A percentile compares a stretch with the other conserved stretches of the same genome.
These are phyloP conservation scores for Thelephora aurantiotincta DNA, from an alignment of 768 basidiomycete genomes.

Conservation along the genomic window DNA sequence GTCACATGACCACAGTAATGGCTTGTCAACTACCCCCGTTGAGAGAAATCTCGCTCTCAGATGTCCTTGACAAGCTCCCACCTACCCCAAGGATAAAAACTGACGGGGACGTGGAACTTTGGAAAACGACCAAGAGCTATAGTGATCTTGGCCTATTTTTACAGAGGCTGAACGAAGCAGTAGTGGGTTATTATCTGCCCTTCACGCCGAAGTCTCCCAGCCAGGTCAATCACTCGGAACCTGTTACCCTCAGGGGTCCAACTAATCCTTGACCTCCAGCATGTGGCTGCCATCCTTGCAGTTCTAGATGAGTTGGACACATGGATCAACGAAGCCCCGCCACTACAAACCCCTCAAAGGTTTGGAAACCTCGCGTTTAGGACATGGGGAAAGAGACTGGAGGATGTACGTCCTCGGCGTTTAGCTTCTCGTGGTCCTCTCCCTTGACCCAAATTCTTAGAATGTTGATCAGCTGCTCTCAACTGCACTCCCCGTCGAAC, in stretches of 20 bases:
- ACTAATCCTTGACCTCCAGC: constrained; percentile 1
- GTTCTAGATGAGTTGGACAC: constrained; percentile 52
- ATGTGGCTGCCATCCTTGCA: constrained; percentile 21
- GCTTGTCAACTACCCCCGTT: constrained; percentile 12
- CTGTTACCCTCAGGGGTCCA: background rate
- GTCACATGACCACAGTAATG: background rate
- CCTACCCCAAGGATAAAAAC: constrained; percentile 48
- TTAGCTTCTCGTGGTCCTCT: constrained; percentile 5
- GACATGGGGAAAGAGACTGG: constrained; percentile 65
- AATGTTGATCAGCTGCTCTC: constrained; percentile 37
- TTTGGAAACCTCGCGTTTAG: constrained; percentile 91
- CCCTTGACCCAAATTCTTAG: constrained; percentile 18
- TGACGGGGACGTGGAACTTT: constrained; percentile 61
- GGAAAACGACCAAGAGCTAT: constrained; percentile 62
- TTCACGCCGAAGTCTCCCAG: constrained; percentile 14
- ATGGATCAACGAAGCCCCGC: constrained; percentile 79
- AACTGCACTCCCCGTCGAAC: constrained; percentile 31
- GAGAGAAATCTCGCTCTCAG: constrained; percentile 17
- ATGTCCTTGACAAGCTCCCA: constrained; percentile 8
- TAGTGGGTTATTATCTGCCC: constrained; percentile 50
- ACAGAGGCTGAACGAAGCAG: constrained; percentile 60
- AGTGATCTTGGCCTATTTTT: constrained; percentile 64
- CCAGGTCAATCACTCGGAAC: constrained; percentile 10
- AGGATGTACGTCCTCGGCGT: constrained; percentile 39
- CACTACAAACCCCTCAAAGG: constrained; percentile 57